Percentiles rank a stretch among this genome's conserved stretches.
These are phyloP conservation scores for Inga laurina DNA, from an alignment of 306 rosid genomes.

Conservation along the genomic window DNA sequence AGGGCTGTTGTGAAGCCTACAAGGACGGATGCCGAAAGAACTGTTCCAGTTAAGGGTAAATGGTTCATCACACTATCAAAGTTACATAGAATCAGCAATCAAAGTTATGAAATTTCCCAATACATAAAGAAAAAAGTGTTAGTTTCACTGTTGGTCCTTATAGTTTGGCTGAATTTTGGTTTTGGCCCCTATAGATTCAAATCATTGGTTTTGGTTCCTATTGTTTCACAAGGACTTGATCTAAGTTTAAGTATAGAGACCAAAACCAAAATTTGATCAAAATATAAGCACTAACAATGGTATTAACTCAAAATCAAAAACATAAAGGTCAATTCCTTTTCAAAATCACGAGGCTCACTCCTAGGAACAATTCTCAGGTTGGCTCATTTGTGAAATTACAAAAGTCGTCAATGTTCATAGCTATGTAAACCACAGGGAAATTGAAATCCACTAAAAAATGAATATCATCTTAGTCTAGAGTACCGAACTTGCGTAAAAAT, in stretches of 20 bases:
- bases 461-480: background rate
- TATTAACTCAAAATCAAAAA: too few relatives aligned
- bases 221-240: too few relatives aligned
- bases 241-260: too few relatives aligned
- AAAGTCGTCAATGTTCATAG: background rate
- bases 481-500: background rate
- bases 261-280: too few relatives aligned
- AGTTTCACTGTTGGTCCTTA: too few relatives aligned
- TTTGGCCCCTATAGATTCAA: too few relatives aligned
- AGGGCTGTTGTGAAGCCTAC: slow-evolving; percentile 84
- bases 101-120: slow-evolving; percentile 29
- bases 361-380: background rate
- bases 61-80: slow-evolving; percentile 50
- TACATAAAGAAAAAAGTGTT: background rate
- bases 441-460: background rate
- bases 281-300: too few relatives aligned
- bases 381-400: background rate
- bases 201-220: too few relatives aligned
- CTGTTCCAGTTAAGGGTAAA: slow-evolving; percentile 55
- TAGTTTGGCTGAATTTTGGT: too few relatives aligned
- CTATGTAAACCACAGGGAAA: background rate
- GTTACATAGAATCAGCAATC: slow-evolving; percentile 36
- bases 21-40: slow-evolving; percentile 77
- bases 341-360: background rate
- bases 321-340: background rate